Conservation (phyloP, 768 basidiomycete genomes). For the Tricholoma bakamatsutake region DNA sequence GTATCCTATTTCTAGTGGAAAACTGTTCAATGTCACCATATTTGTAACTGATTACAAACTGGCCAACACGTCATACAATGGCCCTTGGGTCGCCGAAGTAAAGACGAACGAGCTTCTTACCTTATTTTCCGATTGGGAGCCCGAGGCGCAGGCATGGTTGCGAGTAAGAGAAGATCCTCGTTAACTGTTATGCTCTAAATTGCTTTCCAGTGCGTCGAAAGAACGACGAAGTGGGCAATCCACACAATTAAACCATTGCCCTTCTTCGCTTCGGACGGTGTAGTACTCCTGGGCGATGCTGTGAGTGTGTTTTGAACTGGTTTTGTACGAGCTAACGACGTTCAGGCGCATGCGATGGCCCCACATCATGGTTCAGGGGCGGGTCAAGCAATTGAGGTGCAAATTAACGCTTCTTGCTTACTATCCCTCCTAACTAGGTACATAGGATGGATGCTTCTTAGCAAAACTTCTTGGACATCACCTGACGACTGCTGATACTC, state of each 20-base stretch:
- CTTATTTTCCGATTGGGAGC: constrained; percentile 50
- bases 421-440: too few relatives aligned
- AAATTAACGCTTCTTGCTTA: not conserved
- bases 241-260: constrained; percentile 49
- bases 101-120: constrained; percentile 38
- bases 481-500: too few relatives aligned
- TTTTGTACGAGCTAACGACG: constrained; percentile 13
- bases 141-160: constrained; percentile 41
- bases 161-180: too few relatives aligned
- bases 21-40: too few relatives aligned
- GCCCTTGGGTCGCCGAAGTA: constrained; percentile 2
- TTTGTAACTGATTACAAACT: too few relatives aligned
- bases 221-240: constrained; percentile 56
- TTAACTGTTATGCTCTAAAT: not conserved
- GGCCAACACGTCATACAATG: too few relatives aligned
- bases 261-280: constrained; percentile 45
- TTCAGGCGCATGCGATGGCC: constrained; percentile 45
- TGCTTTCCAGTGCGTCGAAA: constrained; percentile 41
- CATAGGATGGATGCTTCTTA: too few relatives aligned
- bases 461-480: too few relatives aligned
- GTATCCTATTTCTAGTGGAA: too few relatives aligned
- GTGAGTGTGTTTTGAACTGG: constrained; percentile 21
- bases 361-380: constrained; percentile 56
- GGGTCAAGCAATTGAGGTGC: constrained; percentile 52
- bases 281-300: constrained; percentile 44